phyloP scores from a whole-genome alignment of 2,329 filamentous ascomycete species.

The Alternaria novae-zelandiae region DNA sequence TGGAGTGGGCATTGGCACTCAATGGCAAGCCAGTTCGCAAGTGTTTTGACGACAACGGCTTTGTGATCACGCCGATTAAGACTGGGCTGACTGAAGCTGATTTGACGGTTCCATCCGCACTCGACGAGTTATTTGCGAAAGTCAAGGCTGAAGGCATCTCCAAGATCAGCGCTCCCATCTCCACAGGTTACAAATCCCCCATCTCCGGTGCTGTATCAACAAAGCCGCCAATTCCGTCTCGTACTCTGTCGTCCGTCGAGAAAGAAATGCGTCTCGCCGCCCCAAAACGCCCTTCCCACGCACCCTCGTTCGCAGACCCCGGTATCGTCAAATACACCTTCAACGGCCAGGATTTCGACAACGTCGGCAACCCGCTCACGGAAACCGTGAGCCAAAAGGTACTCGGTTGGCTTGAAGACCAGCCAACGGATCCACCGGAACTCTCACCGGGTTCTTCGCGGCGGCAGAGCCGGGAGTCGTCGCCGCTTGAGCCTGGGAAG shows the following conservation, averaged over 20 bases:
- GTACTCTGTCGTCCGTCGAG: not conserved
- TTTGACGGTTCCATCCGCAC: not conserved
- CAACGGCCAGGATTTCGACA: not conserved
- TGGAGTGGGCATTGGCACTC: rapidly evolving
- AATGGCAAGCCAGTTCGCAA: not conserved
- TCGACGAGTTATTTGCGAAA: not conserved
- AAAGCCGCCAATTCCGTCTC: not conserved
- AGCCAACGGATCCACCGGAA: not conserved
- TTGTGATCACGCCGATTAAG: not conserved
- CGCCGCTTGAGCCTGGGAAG: not conserved
- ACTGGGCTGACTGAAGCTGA: not conserved
- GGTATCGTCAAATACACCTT: not conserved
- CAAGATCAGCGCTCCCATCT: not conserved
- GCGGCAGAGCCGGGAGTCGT: not conserved
- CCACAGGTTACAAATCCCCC: not conserved
- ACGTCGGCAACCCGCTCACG: not conserved
- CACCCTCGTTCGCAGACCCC: not conserved
- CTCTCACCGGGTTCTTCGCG: not conserved
- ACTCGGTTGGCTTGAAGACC: not conserved
- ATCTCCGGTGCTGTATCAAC: not conserved
- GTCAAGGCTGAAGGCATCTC: not conserved
- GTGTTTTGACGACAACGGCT: not conserved
- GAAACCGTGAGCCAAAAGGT: not conserved
- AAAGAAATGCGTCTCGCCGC: not conserved
- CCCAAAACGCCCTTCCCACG: not conserved